These are phyloP conservation scores for Cryoendolithus antarcticus DNA, from an alignment of 2,329 filamentous ascomycete genomes.

Conservation along the genomic window DNA sequence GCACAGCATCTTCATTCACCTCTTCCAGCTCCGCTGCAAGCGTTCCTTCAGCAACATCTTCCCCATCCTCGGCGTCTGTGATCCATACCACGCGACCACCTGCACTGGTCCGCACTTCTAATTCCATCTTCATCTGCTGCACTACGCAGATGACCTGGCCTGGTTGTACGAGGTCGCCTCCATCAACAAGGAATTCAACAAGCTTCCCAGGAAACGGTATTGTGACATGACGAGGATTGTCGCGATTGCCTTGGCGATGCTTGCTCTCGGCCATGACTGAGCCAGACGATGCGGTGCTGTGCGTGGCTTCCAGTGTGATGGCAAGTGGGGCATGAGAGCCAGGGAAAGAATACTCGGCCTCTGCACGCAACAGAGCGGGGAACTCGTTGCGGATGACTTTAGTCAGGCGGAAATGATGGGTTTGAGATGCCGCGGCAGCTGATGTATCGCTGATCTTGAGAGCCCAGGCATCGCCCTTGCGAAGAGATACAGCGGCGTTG, in stretches of 20 bases:
- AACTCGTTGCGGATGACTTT: slow-evolving; percentile 49
- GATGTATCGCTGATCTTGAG: slow-evolving; percentile 1
- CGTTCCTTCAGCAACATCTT: slow-evolving; percentile 45
- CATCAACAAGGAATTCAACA: slow-evolving; percentile 45
- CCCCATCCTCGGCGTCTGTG: slow-evolving; percentile 40
- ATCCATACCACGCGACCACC: slow-evolving; percentile 40
- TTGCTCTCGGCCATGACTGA: slow-evolving; percentile 10
- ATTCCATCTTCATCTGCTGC: slow-evolving; percentile 58
- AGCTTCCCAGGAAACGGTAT: slow-evolving; percentile 48
- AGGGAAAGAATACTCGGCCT: slow-evolving; percentile 13
- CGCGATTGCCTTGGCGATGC: slow-evolving; percentile 39
- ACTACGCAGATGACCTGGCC: slow-evolving; percentile 47
- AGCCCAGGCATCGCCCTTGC: slow-evolving; percentile 15
- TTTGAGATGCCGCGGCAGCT: slow-evolving; percentile 7
- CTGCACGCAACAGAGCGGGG: slow-evolving; percentile 41
- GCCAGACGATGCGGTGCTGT: slow-evolving; percentile 24
- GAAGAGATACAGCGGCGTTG: neutral
- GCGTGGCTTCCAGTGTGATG: slow-evolving; percentile 24
- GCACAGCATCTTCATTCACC: slow-evolving; percentile 13
- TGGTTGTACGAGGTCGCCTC: slow-evolving; percentile 36
- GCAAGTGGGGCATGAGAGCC: slow-evolving; percentile 17
- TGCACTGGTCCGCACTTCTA: slow-evolving; percentile 44
- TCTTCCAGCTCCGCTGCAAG: slow-evolving; percentile 38
- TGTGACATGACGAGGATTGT: slow-evolving; percentile 39
- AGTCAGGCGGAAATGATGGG: slow-evolving; percentile 42